These are phyloP conservation scores for Venturiaceae sp. DNA, from an alignment of 2,329 filamentous ascomycete species.

Conservation along the genomic window DNA sequence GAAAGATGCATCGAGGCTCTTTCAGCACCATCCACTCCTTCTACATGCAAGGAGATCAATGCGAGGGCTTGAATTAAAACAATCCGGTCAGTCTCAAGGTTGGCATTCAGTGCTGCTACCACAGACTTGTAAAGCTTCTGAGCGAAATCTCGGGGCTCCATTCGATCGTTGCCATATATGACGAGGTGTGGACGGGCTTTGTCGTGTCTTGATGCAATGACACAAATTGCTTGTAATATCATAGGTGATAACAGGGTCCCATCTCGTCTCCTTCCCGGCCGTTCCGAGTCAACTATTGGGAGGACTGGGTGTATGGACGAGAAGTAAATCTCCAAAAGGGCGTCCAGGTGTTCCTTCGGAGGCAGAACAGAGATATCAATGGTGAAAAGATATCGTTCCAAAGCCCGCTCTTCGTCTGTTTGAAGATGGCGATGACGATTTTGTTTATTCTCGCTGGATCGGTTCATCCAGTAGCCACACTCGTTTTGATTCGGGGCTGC, in stretches of 20 bases:
- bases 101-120: slow-evolving; percentile 29
- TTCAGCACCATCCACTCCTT: slow-evolving; percentile 37
- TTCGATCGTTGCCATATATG: slow-evolving; percentile 22
- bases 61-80: slow-evolving; percentile 37
- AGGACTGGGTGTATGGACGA: slow-evolving; percentile 35
- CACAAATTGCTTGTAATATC: slow-evolving; percentile 35
- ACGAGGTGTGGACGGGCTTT: slow-evolving; percentile 29
- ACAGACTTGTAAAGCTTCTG: slow-evolving; percentile 33
- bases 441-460: slow-evolving; percentile 14
- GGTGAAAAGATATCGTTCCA: slow-evolving; percentile 26
- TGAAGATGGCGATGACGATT: slow-evolving; percentile 22
- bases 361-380: slow-evolving; percentile 24
- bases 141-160: slow-evolving; percentile 34
- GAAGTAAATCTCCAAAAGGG: slow-evolving; percentile 36
- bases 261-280: slow-evolving; percentile 28
- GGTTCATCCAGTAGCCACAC: slow-evolving; percentile 23
- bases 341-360: slow-evolving; percentile 23
- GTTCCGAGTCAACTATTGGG: slow-evolving; percentile 33
- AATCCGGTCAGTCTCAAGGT: slow-evolving; percentile 33
- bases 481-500: slow-evolving; percentile 16
- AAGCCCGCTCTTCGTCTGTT: slow-evolving; percentile 21
- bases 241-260: slow-evolving; percentile 26
- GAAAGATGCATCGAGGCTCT: slow-evolving; percentile 36
- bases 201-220: slow-evolving; percentile 38
- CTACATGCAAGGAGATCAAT: slow-evolving; percentile 35